A percentile compares a stretch with the other conserved stretches of the same genome.
phyloP scores from a whole-genome alignment of 441 rosid species.

The Geranium incanum region DNA sequence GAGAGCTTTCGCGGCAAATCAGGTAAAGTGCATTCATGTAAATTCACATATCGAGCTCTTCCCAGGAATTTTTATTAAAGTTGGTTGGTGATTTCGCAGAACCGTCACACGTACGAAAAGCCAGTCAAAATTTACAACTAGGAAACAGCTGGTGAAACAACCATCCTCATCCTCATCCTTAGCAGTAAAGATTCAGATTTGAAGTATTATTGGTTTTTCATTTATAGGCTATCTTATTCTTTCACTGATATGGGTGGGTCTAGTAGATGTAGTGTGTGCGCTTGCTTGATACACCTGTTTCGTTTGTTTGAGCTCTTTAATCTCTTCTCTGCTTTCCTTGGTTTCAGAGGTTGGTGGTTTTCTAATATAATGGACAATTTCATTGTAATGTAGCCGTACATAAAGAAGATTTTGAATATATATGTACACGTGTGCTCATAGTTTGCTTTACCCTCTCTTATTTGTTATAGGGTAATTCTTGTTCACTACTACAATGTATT shows the following conservation, averaged over 20 bases:
- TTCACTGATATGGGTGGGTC: constrained; percentile 19
- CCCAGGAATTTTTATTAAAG: not conserved
- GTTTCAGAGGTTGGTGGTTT: constrained; percentile 23
- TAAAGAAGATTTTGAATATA: constrained; percentile 36
- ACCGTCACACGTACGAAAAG: constrained; percentile 77
- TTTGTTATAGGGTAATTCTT: no score
- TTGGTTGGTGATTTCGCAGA: constrained; percentile 38
- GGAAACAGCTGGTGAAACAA: constrained; percentile 26
- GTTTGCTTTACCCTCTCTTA: no score
- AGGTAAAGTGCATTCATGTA: constrained; percentile 35
- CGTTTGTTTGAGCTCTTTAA: constrained; percentile 22
- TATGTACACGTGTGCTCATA: no score
- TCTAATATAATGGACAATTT: constrained; percentile 24
- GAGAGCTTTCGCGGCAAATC: constrained; percentile 75
- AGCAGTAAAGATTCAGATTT: constrained; percentile 16
- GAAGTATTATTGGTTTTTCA: constrained; percentile 20
- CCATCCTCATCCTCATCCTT: constrained; percentile 14
- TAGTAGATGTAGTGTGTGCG: constrained; percentile 19
- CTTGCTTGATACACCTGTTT: constrained; percentile 16
- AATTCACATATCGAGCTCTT: not conserved
- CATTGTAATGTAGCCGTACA: constrained; percentile 45
- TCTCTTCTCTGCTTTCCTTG: constrained; percentile 19
- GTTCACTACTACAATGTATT: no score
- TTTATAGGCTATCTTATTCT: constrained; percentile 26
- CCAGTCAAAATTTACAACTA: constrained; percentile 89